Conservation (phyloP, 192 early-diverging fungal species). For the Coemansia sp. region DNA sequence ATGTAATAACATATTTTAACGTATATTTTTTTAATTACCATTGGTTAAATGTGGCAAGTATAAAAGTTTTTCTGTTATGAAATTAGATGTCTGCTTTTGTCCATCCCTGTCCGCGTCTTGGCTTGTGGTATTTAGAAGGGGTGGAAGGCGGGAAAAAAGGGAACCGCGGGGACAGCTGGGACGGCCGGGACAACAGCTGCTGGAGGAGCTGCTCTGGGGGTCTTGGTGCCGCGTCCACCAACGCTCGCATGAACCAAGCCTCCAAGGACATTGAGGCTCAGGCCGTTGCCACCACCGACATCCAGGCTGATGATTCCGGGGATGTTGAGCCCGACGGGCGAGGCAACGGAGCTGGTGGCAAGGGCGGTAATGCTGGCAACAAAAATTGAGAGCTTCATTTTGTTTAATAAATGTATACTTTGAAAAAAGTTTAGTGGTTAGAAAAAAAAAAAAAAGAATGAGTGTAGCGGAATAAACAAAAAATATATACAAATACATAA, state of each 20-base stretch:
- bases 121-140: not conserved
- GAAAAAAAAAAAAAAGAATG: not conserved
- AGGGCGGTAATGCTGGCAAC: constrained; percentile 7
- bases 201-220: not conserved
- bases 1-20: not conserved
- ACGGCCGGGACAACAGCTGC: not conserved
- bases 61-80: not conserved
- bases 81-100: not conserved
- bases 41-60: not conserved
- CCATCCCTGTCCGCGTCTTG: not conserved
- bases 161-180: not conserved
- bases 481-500: not conserved
- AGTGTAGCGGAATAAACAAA: constrained; percentile 1
- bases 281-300: constrained; percentile 15
- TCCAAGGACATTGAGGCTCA: constrained; percentile 38
- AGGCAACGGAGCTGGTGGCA: constrained; percentile 12
- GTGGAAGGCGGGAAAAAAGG: constrained; percentile 1
- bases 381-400: constrained; percentile 21
- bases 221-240: constrained; percentile 13
- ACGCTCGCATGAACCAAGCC: constrained; percentile 44
- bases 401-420: not conserved
- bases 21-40: not conserved
- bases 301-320: constrained; percentile 45
- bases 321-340: constrained; percentile 26
- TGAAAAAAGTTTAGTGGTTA: not conserved